Evolutionary conservation across 345 rosid genomes (phyloP).

Genomic region (Populus davidiana): DNA sequence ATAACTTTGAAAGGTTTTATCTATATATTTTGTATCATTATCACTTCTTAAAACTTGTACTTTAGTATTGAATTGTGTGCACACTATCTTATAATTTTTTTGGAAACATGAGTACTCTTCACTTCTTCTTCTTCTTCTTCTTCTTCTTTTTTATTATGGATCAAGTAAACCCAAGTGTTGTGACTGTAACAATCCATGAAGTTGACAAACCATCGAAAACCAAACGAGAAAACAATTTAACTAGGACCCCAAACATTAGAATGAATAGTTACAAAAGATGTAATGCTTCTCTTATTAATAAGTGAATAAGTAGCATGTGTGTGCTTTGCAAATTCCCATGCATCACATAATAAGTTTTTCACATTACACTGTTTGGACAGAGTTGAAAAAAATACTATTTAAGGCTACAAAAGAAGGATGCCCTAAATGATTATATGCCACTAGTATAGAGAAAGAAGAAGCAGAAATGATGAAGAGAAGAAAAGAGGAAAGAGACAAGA

Average conservation of each 20-base stretch:
- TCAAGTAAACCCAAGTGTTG: not conserved
- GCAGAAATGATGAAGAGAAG: not conserved
- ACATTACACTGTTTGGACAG: not conserved
- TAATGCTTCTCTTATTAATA: not conserved
- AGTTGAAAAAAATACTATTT: not conserved
- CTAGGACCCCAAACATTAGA: not conserved
- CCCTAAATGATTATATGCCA: not conserved
- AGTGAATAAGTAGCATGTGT: not conserved
- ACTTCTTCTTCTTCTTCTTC: too few relatives aligned
- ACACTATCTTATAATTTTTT: not conserved
- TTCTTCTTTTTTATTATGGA: not conserved
- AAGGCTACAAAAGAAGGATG: not conserved
- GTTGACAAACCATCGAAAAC: not conserved
- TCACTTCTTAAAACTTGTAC: not conserved
- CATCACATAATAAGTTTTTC: not conserved
- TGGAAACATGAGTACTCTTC: too few relatives aligned
- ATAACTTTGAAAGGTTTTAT: not conserved
- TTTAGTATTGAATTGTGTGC: not conserved
- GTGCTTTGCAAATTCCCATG: too few relatives aligned
- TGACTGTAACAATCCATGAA: too few relatives aligned
- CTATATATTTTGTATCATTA: not conserved
- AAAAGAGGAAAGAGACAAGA: too few relatives aligned
- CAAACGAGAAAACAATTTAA: not conserved
- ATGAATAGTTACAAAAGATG: not conserved
- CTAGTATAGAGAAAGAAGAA: not conserved